Base-by-base conservation (phyloP, 1,284 basidiomycete genomes). In the Cystobasidium sp. region DNA sequence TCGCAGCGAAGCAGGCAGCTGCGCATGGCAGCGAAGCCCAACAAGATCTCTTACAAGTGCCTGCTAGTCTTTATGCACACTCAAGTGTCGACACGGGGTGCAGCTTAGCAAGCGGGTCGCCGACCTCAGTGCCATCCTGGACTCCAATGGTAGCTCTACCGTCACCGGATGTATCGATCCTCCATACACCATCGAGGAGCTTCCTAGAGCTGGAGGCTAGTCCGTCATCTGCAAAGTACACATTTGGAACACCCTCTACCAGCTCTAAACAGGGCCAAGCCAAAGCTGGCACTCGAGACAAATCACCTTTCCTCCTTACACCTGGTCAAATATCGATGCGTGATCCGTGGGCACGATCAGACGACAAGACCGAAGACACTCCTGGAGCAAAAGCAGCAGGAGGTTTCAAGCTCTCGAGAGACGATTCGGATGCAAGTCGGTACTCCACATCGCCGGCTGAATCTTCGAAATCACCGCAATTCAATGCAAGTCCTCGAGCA, bases 271-370 rank as follows among this genome's bases (percentile, higher is more conserved):
- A 62, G n/a, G n/a, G 39, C 5, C 7, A 39, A 62, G 10, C 43
- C 10, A 63, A 22, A 9, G 12, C 24, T 8, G 31, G 9, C 8
- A 31, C 44, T 8, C 31, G 61, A 31, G 24, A n/a, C n/a, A 43
- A n/a, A 41, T 41, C 56, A 7, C 12, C 59, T 3, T 62, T 47
- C 37, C 31, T 62, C 7, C 24, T 44, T 8, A 64, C 47, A 18
- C 46, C 41, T n/a, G 69, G 69, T 16, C 49, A 20, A 16, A 46
- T 53, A 44, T 52, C 59, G 24, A 51, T 71, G 47, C 69, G 69
- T 31, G 46, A 71, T 47, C 69, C 69, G 0, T 71, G 46, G 46
- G 53, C 58, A 14, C 31, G 31, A 18, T 3, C 55, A 20, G 31
- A 10, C 16, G 9, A 22, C 4, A 14, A 49, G 56, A n/a, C 56